Percentiles rank a stretch among this genome's conserved stretches.
Conservation (phyloP, 352 stramenopile species). For the Pythium volutum region DNA sequence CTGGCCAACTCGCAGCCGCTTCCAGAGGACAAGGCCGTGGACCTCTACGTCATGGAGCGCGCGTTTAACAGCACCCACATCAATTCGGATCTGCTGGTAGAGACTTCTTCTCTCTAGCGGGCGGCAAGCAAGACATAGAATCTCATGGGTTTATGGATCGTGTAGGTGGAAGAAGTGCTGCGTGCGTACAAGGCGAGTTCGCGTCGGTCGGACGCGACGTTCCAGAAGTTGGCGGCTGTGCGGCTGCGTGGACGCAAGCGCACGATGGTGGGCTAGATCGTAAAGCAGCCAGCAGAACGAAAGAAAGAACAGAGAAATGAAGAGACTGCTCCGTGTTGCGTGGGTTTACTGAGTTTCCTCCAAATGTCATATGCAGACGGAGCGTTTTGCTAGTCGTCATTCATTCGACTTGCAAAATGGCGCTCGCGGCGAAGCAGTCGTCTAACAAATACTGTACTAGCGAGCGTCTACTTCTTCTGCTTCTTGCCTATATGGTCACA, state of each 20-base stretch:
- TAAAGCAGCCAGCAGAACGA: conserved; percentile 32
- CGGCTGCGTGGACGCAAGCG: conserved; percentile 87
- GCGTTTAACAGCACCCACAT: conserved; percentile 90
- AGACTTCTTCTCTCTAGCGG: background rate
- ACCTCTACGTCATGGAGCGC: conserved; percentile 93
- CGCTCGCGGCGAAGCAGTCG: conserved; percentile 9
- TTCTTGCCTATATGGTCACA: conserved; percentile 65
- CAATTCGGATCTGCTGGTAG: conserved; percentile 76
- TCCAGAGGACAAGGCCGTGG: conserved; percentile 90
- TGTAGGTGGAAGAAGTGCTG: conserved; percentile 76
- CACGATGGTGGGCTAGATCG: conserved; percentile 89
- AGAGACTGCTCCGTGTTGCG: background rate
- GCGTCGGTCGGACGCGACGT: conserved; percentile 64
- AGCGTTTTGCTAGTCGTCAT: background rate
- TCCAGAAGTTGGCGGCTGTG: conserved; percentile 88
- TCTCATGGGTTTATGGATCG: background rate
- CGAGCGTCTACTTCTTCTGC: conserved; percentile 52
- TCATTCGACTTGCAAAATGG: background rate
- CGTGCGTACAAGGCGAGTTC: conserved; percentile 85
- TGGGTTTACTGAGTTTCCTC: conserved; percentile 4
- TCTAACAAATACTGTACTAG: conserved; percentile 33
- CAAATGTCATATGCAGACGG: conserved; percentile 2
- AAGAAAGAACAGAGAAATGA: background rate
- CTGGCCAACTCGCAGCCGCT: conserved; percentile 80
- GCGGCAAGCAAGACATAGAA: background rate